Evolutionary conservation across 1,284 basidiomycete species (phyloP).

Genomic region (Xerocomus cyaneibrunnescens): DNA sequence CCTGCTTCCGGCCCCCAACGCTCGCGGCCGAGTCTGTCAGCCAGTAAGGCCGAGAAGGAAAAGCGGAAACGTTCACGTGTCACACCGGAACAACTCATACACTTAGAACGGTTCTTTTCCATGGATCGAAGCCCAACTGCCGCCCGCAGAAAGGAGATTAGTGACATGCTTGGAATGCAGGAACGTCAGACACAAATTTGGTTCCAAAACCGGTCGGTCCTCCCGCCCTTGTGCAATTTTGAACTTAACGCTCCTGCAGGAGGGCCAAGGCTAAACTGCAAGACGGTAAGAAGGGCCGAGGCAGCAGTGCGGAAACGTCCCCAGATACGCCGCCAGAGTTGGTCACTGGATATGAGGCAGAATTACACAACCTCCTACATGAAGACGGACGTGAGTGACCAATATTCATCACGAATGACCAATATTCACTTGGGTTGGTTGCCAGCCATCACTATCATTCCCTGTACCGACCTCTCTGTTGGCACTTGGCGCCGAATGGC

Average conservation of each 20-base stretch:
- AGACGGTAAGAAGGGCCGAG: conserved; percentile 52
- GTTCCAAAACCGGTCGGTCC: conserved; percentile 77
- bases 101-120: conserved; percentile 69
- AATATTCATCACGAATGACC: conserved; percentile 1
- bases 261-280: conserved; percentile 78
- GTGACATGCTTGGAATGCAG: conserved; percentile 73
- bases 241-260: conserved; percentile 37
- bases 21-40: conserved; percentile 19
- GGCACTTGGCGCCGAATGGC: conserved; percentile 76
- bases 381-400: conserved; percentile 63
- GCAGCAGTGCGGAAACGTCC: conserved; percentile 41
- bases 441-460: conserved; percentile 71
- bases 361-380: conserved; percentile 63
- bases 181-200: conserved; percentile 85
- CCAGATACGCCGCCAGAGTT: conserved; percentile 55
- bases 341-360: conserved; percentile 52
- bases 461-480: conserved; percentile 69
- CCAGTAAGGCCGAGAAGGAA: conserved; percentile 43
- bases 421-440: conserved; percentile 8
- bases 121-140: conserved; percentile 70
- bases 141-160: conserved; percentile 67
- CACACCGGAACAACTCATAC: conserved; percentile 70
- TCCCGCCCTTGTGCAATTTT: neutral
- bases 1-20: conserved; percentile 29
- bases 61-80: conserved; percentile 77